Conservation (phyloP, 306 rosid genomes). For the Abrus pulchellus region DNA sequence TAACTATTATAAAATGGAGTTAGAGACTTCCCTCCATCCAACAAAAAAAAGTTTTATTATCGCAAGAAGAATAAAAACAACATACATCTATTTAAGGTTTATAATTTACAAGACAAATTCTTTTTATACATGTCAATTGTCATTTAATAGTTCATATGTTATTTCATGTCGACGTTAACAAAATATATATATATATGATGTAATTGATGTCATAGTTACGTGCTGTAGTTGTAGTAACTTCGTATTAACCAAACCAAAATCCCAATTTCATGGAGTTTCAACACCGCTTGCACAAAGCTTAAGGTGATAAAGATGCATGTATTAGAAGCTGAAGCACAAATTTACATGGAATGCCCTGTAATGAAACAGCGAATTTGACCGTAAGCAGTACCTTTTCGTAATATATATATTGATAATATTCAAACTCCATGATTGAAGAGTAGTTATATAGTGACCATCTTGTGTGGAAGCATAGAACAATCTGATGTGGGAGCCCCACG, state of each 20-base stretch:
- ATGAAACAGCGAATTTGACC: conserved; percentile 30
- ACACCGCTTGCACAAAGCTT: conserved; percentile 20
- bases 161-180: background rate
- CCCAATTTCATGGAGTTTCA: background rate
- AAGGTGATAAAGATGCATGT: conserved; percentile 12
- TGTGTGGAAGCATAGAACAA: background rate
- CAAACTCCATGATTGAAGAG: background rate
- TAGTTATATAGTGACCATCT: background rate
- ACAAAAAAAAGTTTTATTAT: no score
- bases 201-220: no score
- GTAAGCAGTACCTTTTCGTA: background rate
- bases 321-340: background rate
- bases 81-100: background rate
- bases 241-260: background rate
- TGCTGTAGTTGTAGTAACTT: background rate
- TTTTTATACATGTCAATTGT: background rate
- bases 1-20: no score
- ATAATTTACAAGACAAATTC: background rate
- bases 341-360: background rate
- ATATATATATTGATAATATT: background rate
- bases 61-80: background rate
- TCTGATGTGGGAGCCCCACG: conserved; percentile 21
- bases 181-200: background rate
- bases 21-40: no score
- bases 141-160: background rate